These are phyloP conservation scores for Teunomyces panamensis DNA, from an alignment of 805 yeast genomes.

Conservation along the genomic window DNA sequence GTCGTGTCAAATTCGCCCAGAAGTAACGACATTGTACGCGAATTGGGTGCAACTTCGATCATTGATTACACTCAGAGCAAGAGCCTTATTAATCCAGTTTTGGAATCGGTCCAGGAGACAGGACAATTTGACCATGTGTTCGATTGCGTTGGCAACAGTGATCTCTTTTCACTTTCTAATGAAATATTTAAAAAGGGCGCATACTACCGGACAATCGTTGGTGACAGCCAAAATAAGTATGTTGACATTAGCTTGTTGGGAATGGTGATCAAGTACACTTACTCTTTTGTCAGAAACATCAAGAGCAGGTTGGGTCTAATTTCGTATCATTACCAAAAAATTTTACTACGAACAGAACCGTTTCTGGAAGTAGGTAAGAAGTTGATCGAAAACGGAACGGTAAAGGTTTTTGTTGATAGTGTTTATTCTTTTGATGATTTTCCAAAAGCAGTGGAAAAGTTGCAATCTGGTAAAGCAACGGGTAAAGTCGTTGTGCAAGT, in stretches of 20 bases:
- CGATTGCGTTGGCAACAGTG: constrained; percentile 63
- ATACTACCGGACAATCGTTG: constrained; percentile 52
- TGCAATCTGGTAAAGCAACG: constrained; percentile 47
- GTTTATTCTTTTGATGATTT: constrained; percentile 48
- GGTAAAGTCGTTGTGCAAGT: constrained; percentile 64
- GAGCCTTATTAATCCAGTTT: constrained; percentile 26
- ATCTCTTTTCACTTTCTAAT: constrained; percentile 43
- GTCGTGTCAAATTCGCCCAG: constrained; percentile 55
- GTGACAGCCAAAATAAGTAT: constrained; percentile 43
- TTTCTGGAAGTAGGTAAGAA: constrained; percentile 25
- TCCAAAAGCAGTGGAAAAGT: constrained; percentile 47
- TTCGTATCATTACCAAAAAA: constrained; percentile 28
- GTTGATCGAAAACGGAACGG: constrained; percentile 43
- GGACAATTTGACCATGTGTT: constrained; percentile 56
- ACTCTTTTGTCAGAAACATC: constrained; percentile 7
- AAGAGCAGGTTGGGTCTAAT: constrained; percentile 16
- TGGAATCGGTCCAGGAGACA: constrained; percentile 29
- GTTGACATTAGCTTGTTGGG: constrained; percentile 22
- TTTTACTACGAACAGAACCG: constrained; percentile 8
- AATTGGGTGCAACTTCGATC: constrained; percentile 55
- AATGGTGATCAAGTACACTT: neutral
- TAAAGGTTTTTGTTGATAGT: constrained; percentile 53
- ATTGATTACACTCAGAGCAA: constrained; percentile 55
- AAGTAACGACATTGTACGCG: constrained; percentile 42
- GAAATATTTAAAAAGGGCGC: constrained; percentile 48